Percentiles rank a stretch among this genome's conserved stretches.
Conservation (phyloP, 768 basidiomycete species). For the Mycena maculata region DNA sequence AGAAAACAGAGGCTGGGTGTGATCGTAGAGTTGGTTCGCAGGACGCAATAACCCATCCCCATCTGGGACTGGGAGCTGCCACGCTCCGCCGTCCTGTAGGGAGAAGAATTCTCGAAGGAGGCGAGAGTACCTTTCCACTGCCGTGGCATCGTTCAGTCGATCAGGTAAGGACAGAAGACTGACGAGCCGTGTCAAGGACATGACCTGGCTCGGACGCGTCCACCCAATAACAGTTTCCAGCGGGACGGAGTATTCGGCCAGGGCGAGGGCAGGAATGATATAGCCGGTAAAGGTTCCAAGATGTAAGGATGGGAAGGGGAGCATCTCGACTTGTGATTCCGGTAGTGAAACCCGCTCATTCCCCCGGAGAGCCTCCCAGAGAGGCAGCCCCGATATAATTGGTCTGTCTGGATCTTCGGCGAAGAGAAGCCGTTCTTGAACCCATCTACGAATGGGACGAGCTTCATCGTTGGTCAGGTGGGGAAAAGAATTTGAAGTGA, state of each 20-base stretch:
- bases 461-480: constrained; percentile 11
- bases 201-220: neutral
- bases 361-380: constrained; percentile 24
- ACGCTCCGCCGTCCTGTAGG: constrained; percentile 3
- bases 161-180: constrained; percentile 6
- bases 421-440: neutral
- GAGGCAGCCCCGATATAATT: constrained; percentile 18
- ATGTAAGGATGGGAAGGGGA: neutral
- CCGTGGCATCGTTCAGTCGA: neutral
- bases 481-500: constrained; percentile 10
- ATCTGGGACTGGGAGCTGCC: constrained; percentile 27
- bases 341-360: neutral
- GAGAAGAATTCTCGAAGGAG: constrained; percentile 16
- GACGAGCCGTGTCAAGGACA: constrained; percentile 18
- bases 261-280: neutral
- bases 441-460: constrained; percentile 11
- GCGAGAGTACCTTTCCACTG: neutral
- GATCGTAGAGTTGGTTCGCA: constrained; percentile 22
- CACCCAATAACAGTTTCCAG: constrained; percentile 17
- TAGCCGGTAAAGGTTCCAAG: constrained; percentile 22
- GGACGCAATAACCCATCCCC: constrained; percentile 13
- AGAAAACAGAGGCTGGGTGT: constrained; percentile 21
- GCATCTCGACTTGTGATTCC: constrained; percentile 19
- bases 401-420: neutral
- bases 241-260: neutral